Percentiles rank a stretch among this genome's conserved stretches.
These are phyloP conservation scores for Penicillium sp. DNA, from an alignment of 2,329 filamentous ascomycete genomes.

Conservation along the genomic window DNA sequence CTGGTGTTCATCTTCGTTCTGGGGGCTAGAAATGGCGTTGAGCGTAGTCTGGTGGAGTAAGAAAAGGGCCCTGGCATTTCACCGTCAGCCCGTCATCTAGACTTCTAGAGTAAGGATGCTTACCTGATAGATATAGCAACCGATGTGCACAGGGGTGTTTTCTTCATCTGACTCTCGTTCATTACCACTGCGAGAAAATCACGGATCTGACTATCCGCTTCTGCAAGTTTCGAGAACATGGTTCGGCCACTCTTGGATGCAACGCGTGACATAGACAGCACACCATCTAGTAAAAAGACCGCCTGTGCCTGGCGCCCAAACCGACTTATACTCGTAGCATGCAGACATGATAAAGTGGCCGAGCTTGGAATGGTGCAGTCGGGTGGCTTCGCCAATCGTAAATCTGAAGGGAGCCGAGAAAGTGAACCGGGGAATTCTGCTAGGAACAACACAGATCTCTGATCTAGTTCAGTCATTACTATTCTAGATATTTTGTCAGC, in stretches of 20 bases:
- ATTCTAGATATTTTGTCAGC: not conserved
- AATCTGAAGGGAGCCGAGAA: not conserved
- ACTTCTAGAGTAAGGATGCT: not conserved
- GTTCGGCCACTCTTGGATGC: not conserved
- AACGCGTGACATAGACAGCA: not conserved
- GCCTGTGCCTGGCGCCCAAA: slow-evolving; percentile 4
- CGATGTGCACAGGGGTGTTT: slow-evolving; percentile 4
- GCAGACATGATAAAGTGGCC: slow-evolving; percentile 1
- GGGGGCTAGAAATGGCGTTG: not conserved
- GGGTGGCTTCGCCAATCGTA: not conserved
- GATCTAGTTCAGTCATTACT: slow-evolving; percentile 8
- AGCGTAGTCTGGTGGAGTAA: slow-evolving; percentile 5
- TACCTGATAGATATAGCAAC: slow-evolving; percentile 12
- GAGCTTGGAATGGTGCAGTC: not conserved
- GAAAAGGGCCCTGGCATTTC: slow-evolving; percentile 4
- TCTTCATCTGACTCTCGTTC: slow-evolving; percentile 4
- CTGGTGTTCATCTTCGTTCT: not conserved
- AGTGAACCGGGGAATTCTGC: not conserved
- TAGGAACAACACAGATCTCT: not conserved
- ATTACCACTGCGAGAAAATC: not conserved
- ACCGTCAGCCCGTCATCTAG: not conserved
- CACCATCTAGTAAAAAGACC: slow-evolving; percentile 3
- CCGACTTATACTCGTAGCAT: not conserved
- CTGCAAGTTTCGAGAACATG: not conserved
- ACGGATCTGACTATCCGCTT: slow-evolving; percentile 1